A percentile compares a stretch with the other conserved stretches of the same genome.
Evolutionary conservation across 2,329 filamentous ascomycete genomes (phyloP).

Genomic region (Blumeria hordei): DNA sequence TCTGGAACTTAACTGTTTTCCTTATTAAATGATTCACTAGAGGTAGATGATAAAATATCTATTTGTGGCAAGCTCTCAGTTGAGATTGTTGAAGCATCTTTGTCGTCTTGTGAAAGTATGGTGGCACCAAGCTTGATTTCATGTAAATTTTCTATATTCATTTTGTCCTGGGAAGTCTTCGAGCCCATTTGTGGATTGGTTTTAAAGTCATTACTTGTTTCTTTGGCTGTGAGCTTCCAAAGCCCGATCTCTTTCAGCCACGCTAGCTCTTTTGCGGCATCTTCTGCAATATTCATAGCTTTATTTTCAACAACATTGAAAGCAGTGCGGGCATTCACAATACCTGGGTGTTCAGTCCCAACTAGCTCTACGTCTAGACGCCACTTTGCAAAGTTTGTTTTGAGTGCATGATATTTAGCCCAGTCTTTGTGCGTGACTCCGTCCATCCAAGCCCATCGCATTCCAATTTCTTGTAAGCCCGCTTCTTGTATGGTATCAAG

Average conservation of each 20-base stretch:
- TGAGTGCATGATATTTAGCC: slow-evolving; percentile 80
- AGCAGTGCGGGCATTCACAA: slow-evolving; percentile 41
- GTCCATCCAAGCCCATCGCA: slow-evolving; percentile 80
- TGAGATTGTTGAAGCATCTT: too few species aligned
- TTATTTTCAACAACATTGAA: slow-evolving; percentile 48
- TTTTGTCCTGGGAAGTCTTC: too few species aligned
- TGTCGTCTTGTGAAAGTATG: too few species aligned
- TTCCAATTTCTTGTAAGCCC: slow-evolving; percentile 48
- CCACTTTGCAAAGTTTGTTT: slow-evolving; percentile 64
- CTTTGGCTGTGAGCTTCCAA: slow-evolving; percentile 59
- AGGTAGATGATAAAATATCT: too few species aligned
- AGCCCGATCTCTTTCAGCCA: slow-evolving; percentile 61
- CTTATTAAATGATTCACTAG: too few species aligned
- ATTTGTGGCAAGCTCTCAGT: too few species aligned
- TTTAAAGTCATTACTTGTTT: slow-evolving; percentile 53
- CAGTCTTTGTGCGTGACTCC: slow-evolving; percentile 93
- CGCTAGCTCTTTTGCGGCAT: slow-evolving; percentile 55
- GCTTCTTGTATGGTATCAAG: slow-evolving; percentile 44
- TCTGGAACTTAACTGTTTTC: too few species aligned
- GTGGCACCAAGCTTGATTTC: too few species aligned
- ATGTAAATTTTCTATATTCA: too few species aligned
- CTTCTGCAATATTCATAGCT: slow-evolving; percentile 58
- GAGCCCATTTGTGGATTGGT: too few species aligned
- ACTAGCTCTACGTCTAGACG: slow-evolving; percentile 56
- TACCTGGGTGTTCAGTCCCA: slow-evolving; percentile 46